These are phyloP conservation scores for Osmanthus fragrans DNA, from an alignment of 257 asterid genomes.

Conservation along the genomic window DNA sequence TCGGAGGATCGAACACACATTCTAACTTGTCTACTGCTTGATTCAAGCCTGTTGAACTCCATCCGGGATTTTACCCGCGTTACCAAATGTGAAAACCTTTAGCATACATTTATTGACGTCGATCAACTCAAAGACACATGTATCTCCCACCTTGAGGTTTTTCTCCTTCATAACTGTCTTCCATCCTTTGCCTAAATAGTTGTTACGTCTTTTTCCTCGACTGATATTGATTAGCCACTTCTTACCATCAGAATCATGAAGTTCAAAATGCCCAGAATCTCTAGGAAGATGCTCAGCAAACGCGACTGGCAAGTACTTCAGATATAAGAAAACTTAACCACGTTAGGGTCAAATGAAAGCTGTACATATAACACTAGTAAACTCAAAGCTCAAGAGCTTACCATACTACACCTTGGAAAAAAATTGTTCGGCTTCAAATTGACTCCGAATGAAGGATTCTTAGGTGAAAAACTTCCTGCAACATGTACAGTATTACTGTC, in stretches of 20 bases:
- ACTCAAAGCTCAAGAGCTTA: conserved; percentile 12
- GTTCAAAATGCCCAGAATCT: not conserved
- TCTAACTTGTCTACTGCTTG: not conserved
- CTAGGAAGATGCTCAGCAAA: not conserved
- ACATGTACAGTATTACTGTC: not conserved
- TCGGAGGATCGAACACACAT: not conserved
- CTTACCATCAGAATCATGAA: conserved; percentile 19
- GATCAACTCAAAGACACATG: not conserved
- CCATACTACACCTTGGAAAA: not conserved
- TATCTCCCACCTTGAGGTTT: not conserved
- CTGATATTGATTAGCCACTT: not conserved
- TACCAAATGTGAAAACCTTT: not conserved
- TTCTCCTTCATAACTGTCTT: not conserved
- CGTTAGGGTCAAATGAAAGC: not conserved
- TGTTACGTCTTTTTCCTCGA: not conserved
- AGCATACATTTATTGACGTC: not conserved
- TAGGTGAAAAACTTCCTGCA: not conserved
- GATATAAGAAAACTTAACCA: not conserved
- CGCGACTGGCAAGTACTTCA: not conserved
- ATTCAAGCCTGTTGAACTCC: not conserved
- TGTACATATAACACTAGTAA: no score
- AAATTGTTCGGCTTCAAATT: not conserved
- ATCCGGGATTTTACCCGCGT: not conserved
- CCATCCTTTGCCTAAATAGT: not conserved
- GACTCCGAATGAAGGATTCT: not conserved